Percentiles rank a stretch among this genome's conserved stretches.
Conservation (phyloP, 768 basidiomycete species). For the Favolaschia claudopus region DNA sequence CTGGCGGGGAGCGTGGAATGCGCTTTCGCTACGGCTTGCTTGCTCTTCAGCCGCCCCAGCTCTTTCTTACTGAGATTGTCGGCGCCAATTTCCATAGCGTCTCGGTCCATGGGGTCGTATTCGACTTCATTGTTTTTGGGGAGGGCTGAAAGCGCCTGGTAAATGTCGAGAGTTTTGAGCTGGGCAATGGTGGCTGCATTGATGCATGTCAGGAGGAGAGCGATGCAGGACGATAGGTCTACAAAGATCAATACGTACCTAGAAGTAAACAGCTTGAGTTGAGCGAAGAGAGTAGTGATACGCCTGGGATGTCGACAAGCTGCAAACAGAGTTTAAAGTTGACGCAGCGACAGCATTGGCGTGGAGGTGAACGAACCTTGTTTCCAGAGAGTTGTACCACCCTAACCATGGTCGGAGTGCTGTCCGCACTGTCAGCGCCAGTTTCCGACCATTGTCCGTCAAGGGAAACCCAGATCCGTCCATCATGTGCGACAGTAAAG, state of each 20-base stretch:
- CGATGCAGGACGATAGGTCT: not conserved
- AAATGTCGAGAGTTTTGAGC: constrained; percentile 64
- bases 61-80: constrained; percentile 50
- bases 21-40: constrained; percentile 50
- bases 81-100: constrained; percentile 27
- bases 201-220: not conserved
- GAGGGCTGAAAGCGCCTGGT: constrained; percentile 60
- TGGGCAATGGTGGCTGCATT: constrained; percentile 57
- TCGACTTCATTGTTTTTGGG: constrained; percentile 65
- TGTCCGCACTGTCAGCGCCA: constrained; percentile 20
- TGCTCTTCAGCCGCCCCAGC: constrained; percentile 59
- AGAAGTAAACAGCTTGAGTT: constrained; percentile 53
- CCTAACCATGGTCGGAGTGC: constrained; percentile 32
- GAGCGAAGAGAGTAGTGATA: constrained; percentile 49
- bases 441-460: constrained; percentile 34
- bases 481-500: constrained; percentile 51
- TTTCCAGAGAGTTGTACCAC: constrained; percentile 44
- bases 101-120: constrained; percentile 48
- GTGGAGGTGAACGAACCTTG: constrained; percentile 40
- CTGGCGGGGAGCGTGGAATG: constrained; percentile 23
- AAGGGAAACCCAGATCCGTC: constrained; percentile 50
- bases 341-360: not conserved
- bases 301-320: constrained; percentile 43
- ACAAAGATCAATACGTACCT: constrained; percentile 44
- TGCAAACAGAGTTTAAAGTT: constrained; percentile 28